These are phyloP conservation scores for Colletotrichum salicis DNA, from an alignment of 2,329 filamentous ascomycete genomes.

Conservation along the genomic window DNA sequence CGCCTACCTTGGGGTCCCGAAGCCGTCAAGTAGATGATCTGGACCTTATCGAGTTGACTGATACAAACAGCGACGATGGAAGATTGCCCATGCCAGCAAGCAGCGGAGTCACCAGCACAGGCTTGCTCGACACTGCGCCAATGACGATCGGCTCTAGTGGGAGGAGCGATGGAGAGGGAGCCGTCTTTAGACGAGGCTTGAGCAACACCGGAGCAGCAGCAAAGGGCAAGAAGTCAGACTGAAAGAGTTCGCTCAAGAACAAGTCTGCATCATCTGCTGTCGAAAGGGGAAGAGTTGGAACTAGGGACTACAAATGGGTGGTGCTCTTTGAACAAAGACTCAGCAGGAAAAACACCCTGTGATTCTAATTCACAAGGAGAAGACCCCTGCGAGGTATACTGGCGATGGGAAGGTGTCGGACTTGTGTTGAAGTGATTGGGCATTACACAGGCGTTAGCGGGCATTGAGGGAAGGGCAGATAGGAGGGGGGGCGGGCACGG, in stretches of 20 bases:
- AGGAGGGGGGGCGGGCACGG: neutral
- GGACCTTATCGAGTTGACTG: constrained; percentile 78
- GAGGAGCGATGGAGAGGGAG: constrained; percentile 51
- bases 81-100: constrained; percentile 39
- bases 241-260: constrained; percentile 4
- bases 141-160: constrained; percentile 47
- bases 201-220: constrained; percentile 45
- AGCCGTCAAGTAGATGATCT: constrained; percentile 56
- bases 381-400: neutral
- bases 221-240: constrained; percentile 62
- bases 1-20: constrained; percentile 55
- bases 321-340: neutral
- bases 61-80: constrained; percentile 68
- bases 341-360: neutral
- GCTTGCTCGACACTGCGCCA: constrained; percentile 45
- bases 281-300: neutral
- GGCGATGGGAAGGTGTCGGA: neutral
- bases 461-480: constrained; percentile 1
- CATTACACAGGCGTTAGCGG: constrained; percentile 31
- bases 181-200: constrained; percentile 45
- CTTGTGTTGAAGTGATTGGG: neutral
- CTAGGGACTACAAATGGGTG: neutral
- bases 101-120: constrained; percentile 36
- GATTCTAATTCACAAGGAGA: neutral
- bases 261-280: neutral